Percentiles rank a stretch among this genome's conserved stretches.
phyloP scores from a whole-genome alignment of 805 yeast species.

The Phaffomyces thermotolerans region DNA sequence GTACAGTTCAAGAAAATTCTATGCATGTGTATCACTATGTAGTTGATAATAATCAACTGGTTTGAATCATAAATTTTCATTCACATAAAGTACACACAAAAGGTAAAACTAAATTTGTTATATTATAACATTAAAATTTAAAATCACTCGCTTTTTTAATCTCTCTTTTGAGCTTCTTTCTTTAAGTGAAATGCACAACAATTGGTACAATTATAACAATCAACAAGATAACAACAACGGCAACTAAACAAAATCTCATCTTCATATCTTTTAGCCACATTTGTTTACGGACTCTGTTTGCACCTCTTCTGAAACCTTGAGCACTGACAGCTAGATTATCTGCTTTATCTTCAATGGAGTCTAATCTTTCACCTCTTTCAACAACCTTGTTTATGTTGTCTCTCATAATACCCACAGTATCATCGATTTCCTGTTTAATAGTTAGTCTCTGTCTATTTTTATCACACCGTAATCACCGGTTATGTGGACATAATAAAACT shows the following conservation, averaged over 20 bases:
- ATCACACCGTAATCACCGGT: constrained; percentile 23
- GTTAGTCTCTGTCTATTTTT: constrained; percentile 15
- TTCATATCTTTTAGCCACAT: constrained; percentile 99
- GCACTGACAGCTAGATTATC: constrained; percentile 89
- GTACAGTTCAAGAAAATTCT: too few species aligned
- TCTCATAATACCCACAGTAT: constrained; percentile 95
- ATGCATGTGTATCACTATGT: too few species aligned
- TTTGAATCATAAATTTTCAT: too few species aligned
- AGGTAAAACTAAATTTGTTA: too few species aligned
- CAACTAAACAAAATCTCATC: constrained; percentile 85
- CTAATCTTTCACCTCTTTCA: constrained; percentile 87
- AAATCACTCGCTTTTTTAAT: neutral
- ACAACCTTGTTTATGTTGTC: constrained; percentile 94
- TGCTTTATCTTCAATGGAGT: constrained; percentile 86
- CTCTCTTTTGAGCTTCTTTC: neutral
- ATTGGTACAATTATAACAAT: constrained; percentile 90
- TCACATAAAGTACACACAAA: too few species aligned
- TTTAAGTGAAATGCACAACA: constrained; percentile 69
- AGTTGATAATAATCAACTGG: too few species aligned
- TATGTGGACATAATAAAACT: too few species aligned
- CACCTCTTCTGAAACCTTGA: constrained; percentile 92
- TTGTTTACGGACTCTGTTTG: constrained; percentile 93
- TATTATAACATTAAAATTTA: too few species aligned
- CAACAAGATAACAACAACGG: constrained; percentile 70
- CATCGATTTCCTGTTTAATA: constrained; percentile 66